These are phyloP conservation scores for Effrenium voratum DNA, from an alignment of 73 alveolate species.

Conservation along the genomic window DNA sequence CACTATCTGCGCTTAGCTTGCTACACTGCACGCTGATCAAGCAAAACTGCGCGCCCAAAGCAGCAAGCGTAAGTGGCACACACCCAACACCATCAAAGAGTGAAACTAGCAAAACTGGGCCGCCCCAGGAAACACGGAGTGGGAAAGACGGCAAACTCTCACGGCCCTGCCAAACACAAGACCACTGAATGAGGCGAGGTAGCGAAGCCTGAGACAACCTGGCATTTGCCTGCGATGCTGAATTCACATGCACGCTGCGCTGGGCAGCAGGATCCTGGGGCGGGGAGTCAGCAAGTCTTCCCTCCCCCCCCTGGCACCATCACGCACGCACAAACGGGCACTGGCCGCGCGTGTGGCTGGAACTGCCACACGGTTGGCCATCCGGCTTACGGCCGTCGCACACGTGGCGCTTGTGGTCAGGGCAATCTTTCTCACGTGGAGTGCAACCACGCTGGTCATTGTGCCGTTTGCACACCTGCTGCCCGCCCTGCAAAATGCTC, in stretches of 20 bases:
- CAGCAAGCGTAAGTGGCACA: not conserved
- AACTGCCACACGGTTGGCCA: not conserved
- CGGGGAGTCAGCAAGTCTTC: not conserved
- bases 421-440: not conserved
- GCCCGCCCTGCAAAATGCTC: not conserved
- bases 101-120: not conserved
- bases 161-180: not conserved
- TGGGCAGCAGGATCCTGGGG: not conserved
- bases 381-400: not conserved
- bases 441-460: not conserved
- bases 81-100: not conserved
- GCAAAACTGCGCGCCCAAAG: not conserved
- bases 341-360: not conserved
- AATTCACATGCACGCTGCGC: not conserved
- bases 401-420: not conserved
- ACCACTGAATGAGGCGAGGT: not conserved
- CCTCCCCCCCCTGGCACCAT: not conserved
- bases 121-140: not conserved
- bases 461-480: not conserved
- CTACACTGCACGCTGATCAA: not conserved
- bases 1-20: too few relatives aligned
- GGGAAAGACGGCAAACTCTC: not conserved
- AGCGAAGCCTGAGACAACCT: not conserved
- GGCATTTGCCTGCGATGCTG: not conserved
- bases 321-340: not conserved